Evolutionary conservation across 495 filamentous ascomycete species (phyloP), one percentile per base, ranked within the genome.

Genomic region (Acidiella bohemica): DNA sequence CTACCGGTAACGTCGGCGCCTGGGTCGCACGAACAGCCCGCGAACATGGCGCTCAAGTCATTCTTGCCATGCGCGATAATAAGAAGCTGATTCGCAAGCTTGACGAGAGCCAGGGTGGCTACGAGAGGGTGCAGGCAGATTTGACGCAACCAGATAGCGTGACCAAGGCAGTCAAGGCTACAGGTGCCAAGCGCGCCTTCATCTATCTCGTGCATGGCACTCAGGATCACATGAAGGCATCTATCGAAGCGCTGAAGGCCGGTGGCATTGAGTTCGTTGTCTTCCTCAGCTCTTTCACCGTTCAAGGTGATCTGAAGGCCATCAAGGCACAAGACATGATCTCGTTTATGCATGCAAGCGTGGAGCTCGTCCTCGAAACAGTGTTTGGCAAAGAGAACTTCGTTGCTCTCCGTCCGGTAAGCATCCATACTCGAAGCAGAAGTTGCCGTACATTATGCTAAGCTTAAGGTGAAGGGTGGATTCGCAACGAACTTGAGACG

Each of bases 61-160:
- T 19, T 23, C 47, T 51, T 10, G 47, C 42, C 10, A 51, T 51
- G 47, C 33, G 47, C 5, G 37, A 51, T 33, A 41, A 37, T 2
- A 26, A n/a, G 22, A 51, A 51, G 21, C 11, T 23, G 9, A 44
- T 44, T 4, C 20, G 19, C 2, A 18, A 17, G 17, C 18, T 51
- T 3, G 13, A 27, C 22, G 37, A 46, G 21, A 22, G 38, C 16
- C 16, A 22, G 14, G 42, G 24, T 19, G 25, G 28, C 6, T 50
- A 36, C 36, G n/a, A 26, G 12, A 37, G 47, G 14, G 23, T 51
- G 7, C 36, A 41, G 18, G 47, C 47, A 29, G 47, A 46, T 36
- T 20, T 51, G 11, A n/a, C 32, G 1, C 17, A 51, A 9, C 47
- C 47, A 19, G 27, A 44, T 3, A 41, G 31, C 18, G 20, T 51